Evolutionary conservation across 2,329 filamentous ascomycete species (phyloP), one percentile per base, ranked within the genome.

Genomic region (Rhexocercosporidium sp.): DNA sequence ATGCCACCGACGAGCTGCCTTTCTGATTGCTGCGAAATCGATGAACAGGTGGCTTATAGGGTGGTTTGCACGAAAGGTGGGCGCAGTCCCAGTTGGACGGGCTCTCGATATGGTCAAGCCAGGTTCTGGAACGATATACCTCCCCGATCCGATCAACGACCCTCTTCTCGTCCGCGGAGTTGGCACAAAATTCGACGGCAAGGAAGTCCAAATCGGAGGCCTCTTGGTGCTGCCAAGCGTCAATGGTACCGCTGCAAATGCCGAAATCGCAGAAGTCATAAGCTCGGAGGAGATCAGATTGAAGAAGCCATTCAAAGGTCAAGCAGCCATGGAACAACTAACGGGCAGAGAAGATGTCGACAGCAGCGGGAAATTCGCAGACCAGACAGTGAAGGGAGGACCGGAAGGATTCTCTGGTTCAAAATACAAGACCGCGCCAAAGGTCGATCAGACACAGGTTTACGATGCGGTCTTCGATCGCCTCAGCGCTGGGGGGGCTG

Each of bases 1-100:
- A 82, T 91, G 94, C 64, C 90, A 91, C 72, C 92, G 96, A 72
- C 92, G 96, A 63, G 93, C 97, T 66, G 93, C 94, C 62, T 94
- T 97, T 76, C 87, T 99, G 59, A 96, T 97, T 69, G 96, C 96
- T 25, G 94, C 96, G 74, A 98, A 97, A 78, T 97, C 94, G 2
- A 96, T 98, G 81, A 89, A 93, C 75, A 90, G 95, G 75, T 88
- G 82, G 77, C 97, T 98, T 77, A 94, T 99, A 75, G 96, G 96
- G 49, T 91, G 91, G 83, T 87, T 93, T 71, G 94, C 96, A 29
- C 87, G 92, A 62, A 88, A 93, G 78, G 92, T 94, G 60, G 95
- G 96, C 44, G 92, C 93, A 7, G 92, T 99, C 25, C 93, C 95
- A n/a, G 96, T 99, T 62, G 93, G 94, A 64, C 88, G 96, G 74